Percentiles rank a stretch among this genome's conserved stretches.
phyloP scores from a whole-genome alignment of 495 filamentous ascomycete species.

The Rhizodiscina lignyota region DNA sequence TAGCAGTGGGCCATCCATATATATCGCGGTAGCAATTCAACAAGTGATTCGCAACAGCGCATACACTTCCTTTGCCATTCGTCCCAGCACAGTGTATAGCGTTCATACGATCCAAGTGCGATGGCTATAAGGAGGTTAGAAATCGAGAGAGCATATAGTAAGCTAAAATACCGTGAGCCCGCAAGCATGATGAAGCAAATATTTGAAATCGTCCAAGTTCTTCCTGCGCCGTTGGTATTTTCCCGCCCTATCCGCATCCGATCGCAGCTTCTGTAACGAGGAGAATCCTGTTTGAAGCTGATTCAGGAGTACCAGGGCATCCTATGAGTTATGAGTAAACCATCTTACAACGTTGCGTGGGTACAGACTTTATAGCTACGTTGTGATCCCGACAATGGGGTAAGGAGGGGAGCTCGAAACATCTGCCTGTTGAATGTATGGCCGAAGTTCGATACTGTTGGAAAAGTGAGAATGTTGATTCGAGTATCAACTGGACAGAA shows the following conservation, averaged over 20 bases:
- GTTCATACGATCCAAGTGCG: slow-evolving; percentile 60
- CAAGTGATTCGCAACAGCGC: slow-evolving; percentile 48
- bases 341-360: no score
- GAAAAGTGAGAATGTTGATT: no score
- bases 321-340: no score
- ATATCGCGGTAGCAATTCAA: slow-evolving; percentile 39
- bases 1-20: slow-evolving; percentile 27
- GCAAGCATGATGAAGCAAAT: slow-evolving; percentile 63
- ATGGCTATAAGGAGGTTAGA: slow-evolving; percentile 37
- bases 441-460: no score
- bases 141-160: no score
- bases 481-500: no score
- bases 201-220: slow-evolving; percentile 57
- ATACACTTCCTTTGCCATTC: slow-evolving; percentile 81
- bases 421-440: no score
- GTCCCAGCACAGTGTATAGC: slow-evolving; percentile 76
- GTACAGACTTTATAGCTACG: no score
- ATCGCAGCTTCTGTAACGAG: slow-evolving; percentile 55
- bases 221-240: slow-evolving; percentile 55
- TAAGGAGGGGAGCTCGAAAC: no score
- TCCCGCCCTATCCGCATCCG: slow-evolving; percentile 46
- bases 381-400: no score
- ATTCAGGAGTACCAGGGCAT: slow-evolving; percentile 76
- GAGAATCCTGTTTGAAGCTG: slow-evolving; percentile 75
- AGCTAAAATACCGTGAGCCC: no score